phyloP scores from a whole-genome alignment of 768 basidiomycete species.

The Pleurotus tuoliensis region DNA sequence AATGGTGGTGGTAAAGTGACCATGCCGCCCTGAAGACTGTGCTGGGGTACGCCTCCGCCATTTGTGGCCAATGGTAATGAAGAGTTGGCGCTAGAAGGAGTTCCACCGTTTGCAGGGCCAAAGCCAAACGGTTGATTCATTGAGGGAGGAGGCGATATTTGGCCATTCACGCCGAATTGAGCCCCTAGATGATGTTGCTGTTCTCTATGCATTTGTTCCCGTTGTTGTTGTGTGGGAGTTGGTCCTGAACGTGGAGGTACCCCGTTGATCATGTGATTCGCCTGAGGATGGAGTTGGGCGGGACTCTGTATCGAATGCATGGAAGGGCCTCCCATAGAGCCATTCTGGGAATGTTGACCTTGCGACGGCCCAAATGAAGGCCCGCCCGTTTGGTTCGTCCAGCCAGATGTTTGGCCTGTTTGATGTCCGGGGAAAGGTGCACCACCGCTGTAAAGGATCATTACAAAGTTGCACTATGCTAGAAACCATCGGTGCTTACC shows the following conservation, averaged over 20 bases:
- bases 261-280: slow-evolving; percentile 20
- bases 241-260: slow-evolving; percentile 34
- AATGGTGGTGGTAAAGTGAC: slow-evolving; percentile 32
- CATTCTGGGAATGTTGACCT: not conserved
- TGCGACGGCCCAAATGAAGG: slow-evolving; percentile 8
- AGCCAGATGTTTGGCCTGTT: slow-evolving; percentile 21
- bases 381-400: slow-evolving; percentile 18
- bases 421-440: not conserved
- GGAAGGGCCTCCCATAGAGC: not conserved
- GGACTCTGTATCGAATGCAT: slow-evolving; percentile 14
- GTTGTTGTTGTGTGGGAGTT: slow-evolving; percentile 31
- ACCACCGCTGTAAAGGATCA: too few species aligned
- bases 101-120: not conserved
- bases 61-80: slow-evolving; percentile 9
- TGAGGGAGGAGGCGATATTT: slow-evolving; percentile 29
- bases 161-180: slow-evolving; percentile 18
- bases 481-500: too few species aligned
- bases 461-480: too few species aligned
- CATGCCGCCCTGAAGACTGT: slow-evolving; percentile 9
- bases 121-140: slow-evolving; percentile 14
- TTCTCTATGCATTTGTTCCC: not conserved
- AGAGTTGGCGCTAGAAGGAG: slow-evolving; percentile 6
- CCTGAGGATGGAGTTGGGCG: slow-evolving; percentile 28
- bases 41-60: slow-evolving; percentile 18
- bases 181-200: slow-evolving; percentile 6